Percentiles rank a stretch among this genome's conserved stretches.
Conservation (phyloP, 805 yeast species). For the Sugiyamaella lignohabitans region DNA sequence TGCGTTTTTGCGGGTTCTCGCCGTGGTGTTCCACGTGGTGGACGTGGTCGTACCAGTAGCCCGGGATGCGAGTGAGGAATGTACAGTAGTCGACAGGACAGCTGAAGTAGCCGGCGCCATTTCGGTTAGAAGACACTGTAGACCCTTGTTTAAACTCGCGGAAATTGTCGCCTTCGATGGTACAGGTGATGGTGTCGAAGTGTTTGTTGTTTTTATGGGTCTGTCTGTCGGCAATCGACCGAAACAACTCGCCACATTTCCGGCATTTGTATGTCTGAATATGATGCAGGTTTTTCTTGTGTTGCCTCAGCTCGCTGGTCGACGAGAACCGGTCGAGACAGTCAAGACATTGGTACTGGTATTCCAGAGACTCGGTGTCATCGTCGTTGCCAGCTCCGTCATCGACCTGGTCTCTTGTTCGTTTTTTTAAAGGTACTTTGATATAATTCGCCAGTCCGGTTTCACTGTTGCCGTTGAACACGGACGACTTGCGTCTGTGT, state of each 20-base stretch:
- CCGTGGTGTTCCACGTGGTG: slow-evolving; percentile 24
- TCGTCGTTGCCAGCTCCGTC: background rate
- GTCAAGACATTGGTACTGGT: slow-evolving; percentile 17
- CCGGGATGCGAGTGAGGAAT: slow-evolving; percentile 24
- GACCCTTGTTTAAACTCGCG: slow-evolving; percentile 18
- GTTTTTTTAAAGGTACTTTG: background rate
- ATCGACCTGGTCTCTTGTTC: background rate
- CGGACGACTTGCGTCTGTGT: background rate
- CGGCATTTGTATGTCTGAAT: slow-evolving; percentile 22
- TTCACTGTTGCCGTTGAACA: background rate
- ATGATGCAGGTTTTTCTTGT: slow-evolving; percentile 19
- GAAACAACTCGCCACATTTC: slow-evolving; percentile 23
- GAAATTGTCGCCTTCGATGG: slow-evolving; percentile 19
- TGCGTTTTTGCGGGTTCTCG: slow-evolving; percentile 24
- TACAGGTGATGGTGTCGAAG: slow-evolving; percentile 19
- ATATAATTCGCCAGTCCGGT: background rate
- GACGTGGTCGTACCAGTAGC: slow-evolving; percentile 25
- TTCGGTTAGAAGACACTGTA: slow-evolving; percentile 16
- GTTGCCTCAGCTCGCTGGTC: slow-evolving; percentile 21
- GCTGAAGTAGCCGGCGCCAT: slow-evolving; percentile 21
- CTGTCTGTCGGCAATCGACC: slow-evolving; percentile 24
- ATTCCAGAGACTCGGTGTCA: background rate
- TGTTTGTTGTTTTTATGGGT: slow-evolving; percentile 26
- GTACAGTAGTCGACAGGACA: slow-evolving; percentile 24
- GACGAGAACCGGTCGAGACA: slow-evolving; percentile 17